Percentiles rank a stretch among this genome's conserved stretches.
Evolutionary conservation across 2,329 filamentous ascomycete genomes (phyloP).

Genomic region (Cytospora piceicola): DNA sequence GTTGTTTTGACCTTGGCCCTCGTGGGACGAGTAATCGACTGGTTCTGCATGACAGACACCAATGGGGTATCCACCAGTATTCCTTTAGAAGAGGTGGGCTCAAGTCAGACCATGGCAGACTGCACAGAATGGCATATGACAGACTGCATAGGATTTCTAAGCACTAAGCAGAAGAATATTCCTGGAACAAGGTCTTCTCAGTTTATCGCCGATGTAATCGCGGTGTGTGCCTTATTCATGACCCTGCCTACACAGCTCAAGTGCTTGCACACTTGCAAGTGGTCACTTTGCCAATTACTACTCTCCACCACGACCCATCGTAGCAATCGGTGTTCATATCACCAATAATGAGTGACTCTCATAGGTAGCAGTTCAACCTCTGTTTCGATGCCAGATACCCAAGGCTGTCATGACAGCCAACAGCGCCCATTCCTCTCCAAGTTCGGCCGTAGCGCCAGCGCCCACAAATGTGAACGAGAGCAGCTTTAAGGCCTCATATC

Average conservation of each 20-base stretch:
- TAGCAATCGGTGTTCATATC: no score
- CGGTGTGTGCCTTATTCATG: no score
- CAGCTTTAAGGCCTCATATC: neutral
- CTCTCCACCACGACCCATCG: neutral
- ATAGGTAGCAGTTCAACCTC: neutral
- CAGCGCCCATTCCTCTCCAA: neutral
- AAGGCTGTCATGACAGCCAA: constrained; percentile 4
- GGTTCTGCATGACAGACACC: neutral
- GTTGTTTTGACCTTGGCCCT: neutral
- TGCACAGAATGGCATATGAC: no score
- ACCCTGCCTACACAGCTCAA: no score
- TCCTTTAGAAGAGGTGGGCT: neutral
- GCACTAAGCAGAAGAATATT: no score
- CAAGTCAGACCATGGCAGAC: neutral
- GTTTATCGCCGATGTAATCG: no score
- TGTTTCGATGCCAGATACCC: neutral
- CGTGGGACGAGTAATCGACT: neutral
- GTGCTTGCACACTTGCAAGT: no score
- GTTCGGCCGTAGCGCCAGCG: neutral
- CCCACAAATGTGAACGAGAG: neutral
- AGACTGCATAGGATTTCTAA: no score
- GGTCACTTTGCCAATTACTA: neutral
- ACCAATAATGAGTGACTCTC: neutral
- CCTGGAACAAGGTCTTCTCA: no score
- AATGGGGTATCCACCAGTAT: neutral